Evolutionary conservation across 73 alveolate genomes (phyloP).

Genomic region (Breviolum minutum): DNA sequence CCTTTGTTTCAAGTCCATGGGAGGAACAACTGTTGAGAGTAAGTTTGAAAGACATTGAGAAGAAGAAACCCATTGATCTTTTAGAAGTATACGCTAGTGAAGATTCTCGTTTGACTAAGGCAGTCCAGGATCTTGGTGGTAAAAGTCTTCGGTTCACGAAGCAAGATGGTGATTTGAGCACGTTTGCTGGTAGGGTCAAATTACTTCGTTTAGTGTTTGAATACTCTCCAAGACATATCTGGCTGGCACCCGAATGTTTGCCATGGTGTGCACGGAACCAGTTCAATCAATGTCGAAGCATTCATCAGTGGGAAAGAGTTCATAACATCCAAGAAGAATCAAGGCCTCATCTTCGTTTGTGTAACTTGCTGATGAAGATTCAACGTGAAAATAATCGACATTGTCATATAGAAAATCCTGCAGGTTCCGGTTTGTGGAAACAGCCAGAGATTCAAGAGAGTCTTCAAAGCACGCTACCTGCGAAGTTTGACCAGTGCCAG

Average conservation of each 20-base stretch:
- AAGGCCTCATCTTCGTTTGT: neutral
- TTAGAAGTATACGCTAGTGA: neutral
- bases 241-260: slow-evolving; percentile 15
- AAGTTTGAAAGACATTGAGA: no score
- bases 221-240: neutral
- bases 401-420: neutral
- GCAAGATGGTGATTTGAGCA: slow-evolving; percentile 12
- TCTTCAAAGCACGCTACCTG: neutral
- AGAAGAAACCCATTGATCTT: neutral
- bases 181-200: neutral
- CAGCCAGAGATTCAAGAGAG: neutral
- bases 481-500: neutral
- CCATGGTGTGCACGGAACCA: neutral
- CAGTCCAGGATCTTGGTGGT: neutral
- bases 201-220: neutral
- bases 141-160: neutral
- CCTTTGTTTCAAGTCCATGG: neutral
- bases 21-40: neutral
- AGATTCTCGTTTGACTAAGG: neutral
- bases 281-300: neutral
- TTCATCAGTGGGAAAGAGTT: neutral
- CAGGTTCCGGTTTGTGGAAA: neutral
- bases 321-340: no score
- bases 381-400: neutral
- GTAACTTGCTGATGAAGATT: neutral